These are phyloP conservation scores for Medicago arabica DNA, from an alignment of 306 rosid genomes.

Conservation along the genomic window DNA sequence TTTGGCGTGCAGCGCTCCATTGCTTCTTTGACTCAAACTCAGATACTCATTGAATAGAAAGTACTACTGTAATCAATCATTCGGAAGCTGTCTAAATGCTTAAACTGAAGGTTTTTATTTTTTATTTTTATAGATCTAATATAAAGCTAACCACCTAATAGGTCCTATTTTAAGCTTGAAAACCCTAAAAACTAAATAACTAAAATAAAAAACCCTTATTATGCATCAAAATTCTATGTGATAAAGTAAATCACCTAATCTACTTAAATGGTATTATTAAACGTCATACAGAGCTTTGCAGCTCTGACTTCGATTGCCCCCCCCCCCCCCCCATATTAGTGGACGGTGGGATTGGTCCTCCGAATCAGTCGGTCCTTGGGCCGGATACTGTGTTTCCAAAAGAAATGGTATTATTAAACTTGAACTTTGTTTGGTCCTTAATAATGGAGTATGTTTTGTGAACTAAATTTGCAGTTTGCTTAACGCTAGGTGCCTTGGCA, in stretches of 20 bases:
- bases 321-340: too few species aligned
- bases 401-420: too few species aligned
- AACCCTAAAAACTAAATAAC: conserved; percentile 8
- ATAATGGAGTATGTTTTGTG: conserved; percentile 25
- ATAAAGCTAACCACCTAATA: background rate
- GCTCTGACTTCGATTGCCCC: too few species aligned
- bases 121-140: background rate
- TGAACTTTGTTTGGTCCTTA: conserved; percentile 28
- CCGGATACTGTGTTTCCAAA: too few species aligned
- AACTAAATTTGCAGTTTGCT: conserved; percentile 12
- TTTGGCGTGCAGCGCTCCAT: background rate
- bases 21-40: conserved; percentile 1
- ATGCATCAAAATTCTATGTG: background rate
- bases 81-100: background rate
- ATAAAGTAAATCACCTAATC: background rate
- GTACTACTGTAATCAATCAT: background rate
- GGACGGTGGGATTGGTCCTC: too few species aligned
- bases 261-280: background rate
- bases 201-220: conserved; percentile 7
- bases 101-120: background rate
- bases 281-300: background rate
- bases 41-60: background rate
- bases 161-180: conserved; percentile 22
- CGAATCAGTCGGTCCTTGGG: too few species aligned
- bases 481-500: background rate